Evolutionary conservation across 2,329 filamentous ascomycete species (phyloP).

Genomic region (Gnomoniopsis sp.): DNA sequence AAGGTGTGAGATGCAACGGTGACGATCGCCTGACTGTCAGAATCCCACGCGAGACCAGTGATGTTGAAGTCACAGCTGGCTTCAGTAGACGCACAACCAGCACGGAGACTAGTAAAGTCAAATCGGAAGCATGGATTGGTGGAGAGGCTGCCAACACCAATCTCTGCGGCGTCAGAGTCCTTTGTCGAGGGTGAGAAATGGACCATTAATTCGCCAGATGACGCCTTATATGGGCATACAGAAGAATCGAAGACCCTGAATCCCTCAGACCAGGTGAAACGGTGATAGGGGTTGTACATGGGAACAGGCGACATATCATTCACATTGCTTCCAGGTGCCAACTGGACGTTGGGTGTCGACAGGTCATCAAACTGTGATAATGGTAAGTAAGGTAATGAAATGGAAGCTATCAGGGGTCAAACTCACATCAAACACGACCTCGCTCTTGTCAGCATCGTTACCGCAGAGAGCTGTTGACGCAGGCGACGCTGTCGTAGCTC

Average conservation of each 20-base stretch:
- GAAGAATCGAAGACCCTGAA: constrained; percentile 29
- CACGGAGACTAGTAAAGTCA: constrained; percentile 31
- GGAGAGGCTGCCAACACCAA: constrained; percentile 22
- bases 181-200: constrained; percentile 22
- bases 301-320: constrained; percentile 6
- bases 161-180: constrained; percentile 20
- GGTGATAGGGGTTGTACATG: constrained; percentile 24
- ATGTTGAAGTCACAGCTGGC: constrained; percentile 34
- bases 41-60: constrained; percentile 30
- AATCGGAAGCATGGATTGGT: constrained; percentile 31
- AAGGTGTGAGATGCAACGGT: constrained; percentile 23
- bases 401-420: too few species aligned
- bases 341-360: constrained; percentile 1
- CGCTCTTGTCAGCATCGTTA: constrained; percentile 8
- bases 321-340: not conserved
- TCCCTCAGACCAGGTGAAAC: constrained; percentile 32
- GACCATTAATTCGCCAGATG: constrained; percentile 26
- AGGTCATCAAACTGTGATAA: constrained; percentile 23
- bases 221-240: constrained; percentile 26
- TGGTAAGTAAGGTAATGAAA: not conserved
- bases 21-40: constrained; percentile 18
- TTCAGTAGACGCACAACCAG: constrained; percentile 35
- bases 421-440: constrained; percentile 19
- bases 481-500: not conserved
- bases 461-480: constrained; percentile 9